These are phyloP conservation scores for Cladosporium sp. DNA, from an alignment of 2,329 filamentous ascomycete genomes.

Conservation along the genomic window DNA sequence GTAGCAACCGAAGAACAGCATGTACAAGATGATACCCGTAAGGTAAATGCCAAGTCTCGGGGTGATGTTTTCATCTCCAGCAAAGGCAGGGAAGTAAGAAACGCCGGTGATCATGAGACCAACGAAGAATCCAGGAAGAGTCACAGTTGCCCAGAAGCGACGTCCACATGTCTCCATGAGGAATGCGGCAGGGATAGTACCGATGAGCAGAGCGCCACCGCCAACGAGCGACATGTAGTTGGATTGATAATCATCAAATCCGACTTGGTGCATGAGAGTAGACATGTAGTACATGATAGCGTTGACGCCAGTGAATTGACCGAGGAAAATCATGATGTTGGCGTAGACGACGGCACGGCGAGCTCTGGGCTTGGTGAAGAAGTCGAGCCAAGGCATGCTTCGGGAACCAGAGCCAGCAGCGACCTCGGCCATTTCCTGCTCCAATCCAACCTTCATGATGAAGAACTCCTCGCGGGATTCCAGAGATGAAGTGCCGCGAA, in stretches of 20 bases:
- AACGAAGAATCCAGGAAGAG: conserved; percentile 45
- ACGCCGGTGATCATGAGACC: conserved; percentile 62
- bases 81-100: conserved; percentile 49
- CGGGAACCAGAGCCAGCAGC: conserved; percentile 50
- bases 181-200: conserved; percentile 39
- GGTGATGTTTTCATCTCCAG: conserved; percentile 38
- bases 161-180: conserved; percentile 70
- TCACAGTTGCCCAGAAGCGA: conserved; percentile 67
- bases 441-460: conserved; percentile 62
- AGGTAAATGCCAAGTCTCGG: conserved; percentile 54
- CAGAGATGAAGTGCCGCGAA: conserved; percentile 55
- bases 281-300: conserved; percentile 61
- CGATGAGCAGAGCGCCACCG: conserved; percentile 56
- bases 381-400: conserved; percentile 67
- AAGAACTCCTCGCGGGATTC: conserved; percentile 68
- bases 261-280: conserved; percentile 60
- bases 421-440: conserved; percentile 51
- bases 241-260: conserved; percentile 57
- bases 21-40: conserved; percentile 64
- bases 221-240: conserved; percentile 69
- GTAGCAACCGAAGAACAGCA: conserved; percentile 59
- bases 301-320: conserved; percentile 61
- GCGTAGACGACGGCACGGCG: conserved; percentile 63
- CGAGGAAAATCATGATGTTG: conserved; percentile 66
- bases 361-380: conserved; percentile 66